Conservation (phyloP, 1,284 basidiomycete genomes). For the Heterobasidion irregulare region DNA sequence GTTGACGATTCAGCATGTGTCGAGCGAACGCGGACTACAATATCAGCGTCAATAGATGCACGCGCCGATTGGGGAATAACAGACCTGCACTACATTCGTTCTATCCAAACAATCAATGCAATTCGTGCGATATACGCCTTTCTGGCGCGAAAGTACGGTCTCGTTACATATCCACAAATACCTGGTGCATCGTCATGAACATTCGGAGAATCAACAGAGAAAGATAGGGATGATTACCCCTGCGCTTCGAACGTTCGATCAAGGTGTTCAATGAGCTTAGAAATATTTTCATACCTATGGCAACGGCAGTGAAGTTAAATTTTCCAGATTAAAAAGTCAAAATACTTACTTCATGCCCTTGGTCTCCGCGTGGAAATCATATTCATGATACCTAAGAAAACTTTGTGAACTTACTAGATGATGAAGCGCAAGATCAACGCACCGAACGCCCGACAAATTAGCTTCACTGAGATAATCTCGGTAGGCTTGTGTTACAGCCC, state of each 20-base stretch:
- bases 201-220: conserved; percentile 1
- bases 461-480: conserved; percentile 60
- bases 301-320: conserved; percentile 6
- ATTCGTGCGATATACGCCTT: conserved; percentile 79
- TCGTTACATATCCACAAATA: conserved; percentile 82
- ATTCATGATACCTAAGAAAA: conserved; percentile 49
- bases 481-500: conserved; percentile 72
- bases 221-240: conserved; percentile 38
- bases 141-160: conserved; percentile 70
- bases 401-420: not conserved
- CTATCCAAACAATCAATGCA: conserved; percentile 93
- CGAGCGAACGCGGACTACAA: conserved; percentile 83
- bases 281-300: conserved; percentile 81
- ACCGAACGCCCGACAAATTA: conserved; percentile 35
- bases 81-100: conserved; percentile 83
- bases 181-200: conserved; percentile 26
- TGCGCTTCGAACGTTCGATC: conserved; percentile 70
- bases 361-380: conserved; percentile 90
- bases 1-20: conserved; percentile 72
- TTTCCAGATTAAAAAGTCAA: not conserved
- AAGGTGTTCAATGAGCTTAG: conserved; percentile 65
- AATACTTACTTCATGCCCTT: conserved; percentile 78
- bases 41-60: conserved; percentile 1
- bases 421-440: not conserved
- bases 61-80: conserved; percentile 8